Conservation (phyloP, 495 filamentous ascomycete species). For the Cenococcum geophilum region DNA sequence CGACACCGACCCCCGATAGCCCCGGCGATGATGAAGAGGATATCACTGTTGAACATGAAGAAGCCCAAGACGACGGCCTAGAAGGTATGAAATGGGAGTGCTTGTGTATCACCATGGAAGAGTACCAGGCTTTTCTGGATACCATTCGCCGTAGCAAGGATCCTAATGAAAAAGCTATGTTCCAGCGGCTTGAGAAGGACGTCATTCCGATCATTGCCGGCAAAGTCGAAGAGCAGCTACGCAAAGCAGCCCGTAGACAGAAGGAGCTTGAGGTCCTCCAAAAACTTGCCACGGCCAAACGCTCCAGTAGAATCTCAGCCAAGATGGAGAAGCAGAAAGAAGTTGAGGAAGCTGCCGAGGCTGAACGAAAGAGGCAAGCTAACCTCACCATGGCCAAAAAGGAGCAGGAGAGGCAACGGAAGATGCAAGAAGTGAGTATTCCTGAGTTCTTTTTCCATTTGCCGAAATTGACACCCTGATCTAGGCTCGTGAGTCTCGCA, state of each 20-base stretch:
- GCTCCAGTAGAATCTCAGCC: conserved; percentile 78
- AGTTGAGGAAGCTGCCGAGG: conserved; percentile 64
- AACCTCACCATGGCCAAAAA: conserved; percentile 62
- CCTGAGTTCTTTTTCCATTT: conserved; percentile 1
- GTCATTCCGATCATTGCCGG: conserved; percentile 78
- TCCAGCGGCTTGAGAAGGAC: conserved; percentile 61
- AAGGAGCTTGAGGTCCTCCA: conserved; percentile 74
- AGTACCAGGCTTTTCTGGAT: conserved; percentile 68
- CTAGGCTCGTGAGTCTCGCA: conserved; percentile 68
- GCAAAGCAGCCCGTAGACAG: conserved; percentile 62
- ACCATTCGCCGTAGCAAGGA: conserved; percentile 68
- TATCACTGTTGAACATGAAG: conserved; percentile 39
- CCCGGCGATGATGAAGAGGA: conserved; percentile 52
- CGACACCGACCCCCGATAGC: conserved; percentile 46
- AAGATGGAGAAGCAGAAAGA: conserved; percentile 72
- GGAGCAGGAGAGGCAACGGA: conserved; percentile 60
- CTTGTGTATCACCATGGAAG: conserved; percentile 67
- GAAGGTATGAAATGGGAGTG: conserved; percentile 85
- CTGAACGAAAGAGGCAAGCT: conserved; percentile 59
- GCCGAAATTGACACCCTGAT: conserved; percentile 5
- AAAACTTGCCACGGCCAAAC: conserved; percentile 85
- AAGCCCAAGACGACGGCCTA: conserved; percentile 52
- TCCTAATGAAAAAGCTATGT: conserved; percentile 71
- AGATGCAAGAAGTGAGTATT: conserved; percentile 49
- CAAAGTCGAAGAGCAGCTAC: conserved; percentile 66